phyloP scores from a whole-genome alignment of 768 basidiomycete genomes.

The Saitozyma sp. region DNA sequence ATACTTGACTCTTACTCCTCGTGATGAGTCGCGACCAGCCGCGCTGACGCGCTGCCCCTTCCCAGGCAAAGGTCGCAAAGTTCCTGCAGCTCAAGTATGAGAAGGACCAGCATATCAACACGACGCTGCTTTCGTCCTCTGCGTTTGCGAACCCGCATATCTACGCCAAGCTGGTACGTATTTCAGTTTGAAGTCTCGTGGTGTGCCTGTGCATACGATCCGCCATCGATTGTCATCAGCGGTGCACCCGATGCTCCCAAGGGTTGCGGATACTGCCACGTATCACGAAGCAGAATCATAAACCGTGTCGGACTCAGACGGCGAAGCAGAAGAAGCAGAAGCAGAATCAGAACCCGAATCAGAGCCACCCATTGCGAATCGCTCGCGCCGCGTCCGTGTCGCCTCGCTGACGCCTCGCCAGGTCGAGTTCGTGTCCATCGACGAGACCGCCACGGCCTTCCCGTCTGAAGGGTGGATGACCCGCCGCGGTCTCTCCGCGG shows the following conservation, averaged over 20 bases:
- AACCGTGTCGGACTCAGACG: too few species aligned
- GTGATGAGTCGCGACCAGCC: not conserved
- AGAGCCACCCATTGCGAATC: not conserved
- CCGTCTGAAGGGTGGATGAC: slow-evolving; percentile 64
- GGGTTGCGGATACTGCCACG: too few species aligned
- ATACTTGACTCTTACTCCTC: not conserved
- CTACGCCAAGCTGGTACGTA: slow-evolving; percentile 75
- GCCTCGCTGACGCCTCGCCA: slow-evolving; percentile 8
- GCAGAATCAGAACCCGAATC: not conserved
- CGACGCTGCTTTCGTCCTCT: slow-evolving; percentile 86
- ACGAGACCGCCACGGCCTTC: slow-evolving; percentile 84
- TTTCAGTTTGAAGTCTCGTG: not conserved
- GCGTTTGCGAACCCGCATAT: slow-evolving; percentile 95
- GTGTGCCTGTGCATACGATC: too few species aligned
- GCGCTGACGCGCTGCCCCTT: not conserved
- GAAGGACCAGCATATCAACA: slow-evolving; percentile 87
- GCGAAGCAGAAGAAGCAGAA: too few species aligned
- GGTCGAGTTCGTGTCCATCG: slow-evolving; percentile 85
- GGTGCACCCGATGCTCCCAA: too few species aligned
- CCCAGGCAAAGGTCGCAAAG: slow-evolving; percentile 73
- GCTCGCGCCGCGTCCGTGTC: not conserved
- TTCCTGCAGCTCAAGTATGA: slow-evolving; percentile 74
- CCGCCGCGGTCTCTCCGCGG: slow-evolving; percentile 62
- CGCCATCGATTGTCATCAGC: too few species aligned
- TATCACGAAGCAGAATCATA: too few species aligned